phyloP scores from a whole-genome alignment of 768 basidiomycete species.

The Agaricus blazei region DNA sequence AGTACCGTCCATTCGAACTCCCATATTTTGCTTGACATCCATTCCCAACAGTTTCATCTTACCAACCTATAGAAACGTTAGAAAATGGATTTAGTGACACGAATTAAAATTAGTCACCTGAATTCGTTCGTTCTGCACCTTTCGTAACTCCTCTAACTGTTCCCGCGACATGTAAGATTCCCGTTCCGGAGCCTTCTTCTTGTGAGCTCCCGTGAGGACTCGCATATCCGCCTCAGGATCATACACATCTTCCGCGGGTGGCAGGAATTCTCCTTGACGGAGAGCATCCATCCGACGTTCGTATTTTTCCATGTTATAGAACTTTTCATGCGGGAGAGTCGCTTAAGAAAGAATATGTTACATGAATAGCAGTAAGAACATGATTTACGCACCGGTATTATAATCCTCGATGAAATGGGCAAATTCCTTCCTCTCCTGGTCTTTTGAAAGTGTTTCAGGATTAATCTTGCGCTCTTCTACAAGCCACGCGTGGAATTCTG shows the following conservation, averaged over 20 bases:
- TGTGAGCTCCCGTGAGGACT: conserved; percentile 66
- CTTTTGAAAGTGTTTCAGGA: conserved; percentile 83
- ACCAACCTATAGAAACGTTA: conserved; percentile 43
- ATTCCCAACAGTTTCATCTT: conserved; percentile 87
- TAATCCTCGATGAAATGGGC: conserved; percentile 77
- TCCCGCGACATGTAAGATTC: conserved; percentile 77
- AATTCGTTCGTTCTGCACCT: conserved; percentile 79
- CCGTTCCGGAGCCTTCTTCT: conserved; percentile 58
- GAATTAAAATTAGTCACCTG: conserved; percentile 46
- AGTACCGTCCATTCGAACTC: conserved; percentile 78
- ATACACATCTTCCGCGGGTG: conserved; percentile 67
- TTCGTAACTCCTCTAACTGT: conserved; percentile 75
- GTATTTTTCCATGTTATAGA: conserved; percentile 86
- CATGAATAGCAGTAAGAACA: neutral
- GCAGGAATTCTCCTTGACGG: conserved; percentile 77
- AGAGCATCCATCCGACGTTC: conserved; percentile 81
- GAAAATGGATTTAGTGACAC: neutral
- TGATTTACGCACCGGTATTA: conserved; percentile 58
- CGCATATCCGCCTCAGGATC: conserved; percentile 84
- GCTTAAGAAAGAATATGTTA: conserved; percentile 36
- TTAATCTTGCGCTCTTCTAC: conserved; percentile 90
- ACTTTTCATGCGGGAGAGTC: conserved; percentile 92
- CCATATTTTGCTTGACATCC: conserved; percentile 81
- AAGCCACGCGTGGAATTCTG: conserved; percentile 90
- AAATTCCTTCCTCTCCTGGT: conserved; percentile 84